Conservation (phyloP, 768 basidiomycete species). For the Phanerochaete carnosa region DNA sequence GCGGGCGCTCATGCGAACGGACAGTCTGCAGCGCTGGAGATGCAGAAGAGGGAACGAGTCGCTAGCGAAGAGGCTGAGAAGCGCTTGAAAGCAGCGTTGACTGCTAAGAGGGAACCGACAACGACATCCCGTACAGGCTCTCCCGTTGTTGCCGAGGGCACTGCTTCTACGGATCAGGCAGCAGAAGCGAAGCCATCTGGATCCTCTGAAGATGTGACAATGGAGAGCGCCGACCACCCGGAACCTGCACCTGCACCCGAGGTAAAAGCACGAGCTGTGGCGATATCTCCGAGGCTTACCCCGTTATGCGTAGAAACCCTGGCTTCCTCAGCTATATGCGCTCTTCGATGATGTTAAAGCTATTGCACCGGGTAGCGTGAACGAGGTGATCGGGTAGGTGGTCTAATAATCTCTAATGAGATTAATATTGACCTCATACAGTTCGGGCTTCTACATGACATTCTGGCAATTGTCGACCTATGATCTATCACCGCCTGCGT, state of each 20-base stretch:
- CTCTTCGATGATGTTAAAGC: constrained; percentile 76
- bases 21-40: constrained; percentile 59
- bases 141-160: constrained; percentile 38
- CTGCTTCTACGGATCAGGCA: constrained; percentile 25
- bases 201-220: constrained; percentile 11
- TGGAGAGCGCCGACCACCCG: constrained; percentile 18
- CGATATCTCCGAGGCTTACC: neutral
- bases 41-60: constrained; percentile 65
- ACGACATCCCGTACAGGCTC: constrained; percentile 61
- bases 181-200: constrained; percentile 20
- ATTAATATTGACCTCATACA: constrained; percentile 28
- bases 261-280: neutral
- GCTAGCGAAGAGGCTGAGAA: constrained; percentile 78
- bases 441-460: constrained; percentile 89
- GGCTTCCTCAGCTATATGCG: constrained; percentile 70
- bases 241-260: constrained; percentile 4
- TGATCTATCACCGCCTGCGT: constrained; percentile 76
- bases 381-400: constrained; percentile 69
- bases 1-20: neutral
- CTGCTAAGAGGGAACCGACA: constrained; percentile 70
- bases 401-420: neutral
- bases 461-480: constrained; percentile 97
- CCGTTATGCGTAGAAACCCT: constrained; percentile 52
- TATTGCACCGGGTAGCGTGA: constrained; percentile 63
- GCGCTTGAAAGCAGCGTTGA: constrained; percentile 74